Evolutionary conservation across 768 basidiomycete genomes (phyloP), one percentile per base, ranked within the genome.

Genomic region (Mycena maculata): DNA sequence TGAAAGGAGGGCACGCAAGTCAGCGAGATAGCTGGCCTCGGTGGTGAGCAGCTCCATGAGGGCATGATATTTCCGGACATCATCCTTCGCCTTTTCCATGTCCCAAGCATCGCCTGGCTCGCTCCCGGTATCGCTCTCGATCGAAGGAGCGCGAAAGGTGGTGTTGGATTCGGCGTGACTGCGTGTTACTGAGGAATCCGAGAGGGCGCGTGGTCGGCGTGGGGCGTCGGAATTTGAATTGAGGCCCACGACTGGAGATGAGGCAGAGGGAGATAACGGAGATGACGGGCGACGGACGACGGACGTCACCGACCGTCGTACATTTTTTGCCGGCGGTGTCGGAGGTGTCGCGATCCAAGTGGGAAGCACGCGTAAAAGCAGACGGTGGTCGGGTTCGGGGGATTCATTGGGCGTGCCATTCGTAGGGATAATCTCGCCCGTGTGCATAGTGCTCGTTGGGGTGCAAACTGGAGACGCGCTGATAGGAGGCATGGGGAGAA

Each of bases 11-110:
- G 86, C 86, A 66, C 89, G 87, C 72, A 98, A 78, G 78, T 96
- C 95, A 56, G 84, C 76, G 11, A 95, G 84, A 76, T 98, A 99
- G 9, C 88, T 88, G 22, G 88, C 82, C 81, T 99, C 97, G 1
- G 95, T 96, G 63, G 87, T 83, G 27, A 98, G 84, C 42, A 99
- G 82, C 79, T 98, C 97, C 70, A 88, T 84, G 54, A 98, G 85
- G 8, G 94, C 92, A 73, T 98, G 91, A 68, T 86, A 90, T 60
- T 81, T 84, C 53, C 88, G 76, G 16, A 82, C 70, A 38, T 81
- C 74, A 52, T 90, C 88, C 71, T 85, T 87, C 42, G 65, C 67
- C 68, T 76, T 81, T 62, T 80, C 79, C 23, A 67, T 73, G 49
- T 74, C 75, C 71, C 73, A 76, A 31, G 65, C 47, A 20, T 61